These are phyloP conservation scores for Boletus speciosus DNA, from an alignment of 768 basidiomycete species.

Conservation along the genomic window DNA sequence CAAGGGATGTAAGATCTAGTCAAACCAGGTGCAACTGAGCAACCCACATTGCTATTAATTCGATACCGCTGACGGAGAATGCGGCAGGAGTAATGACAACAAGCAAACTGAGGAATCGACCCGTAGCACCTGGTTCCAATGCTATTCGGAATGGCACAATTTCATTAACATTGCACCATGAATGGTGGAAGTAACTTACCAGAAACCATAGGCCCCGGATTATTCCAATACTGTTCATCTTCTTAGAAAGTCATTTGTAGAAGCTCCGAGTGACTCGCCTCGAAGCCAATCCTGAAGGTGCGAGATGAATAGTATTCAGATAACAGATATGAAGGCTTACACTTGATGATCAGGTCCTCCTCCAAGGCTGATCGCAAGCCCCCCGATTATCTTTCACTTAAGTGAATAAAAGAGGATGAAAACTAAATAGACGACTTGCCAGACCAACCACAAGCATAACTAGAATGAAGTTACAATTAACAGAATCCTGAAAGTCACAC, in stretches of 20 bases:
- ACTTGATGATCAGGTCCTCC: slow-evolving; percentile 52
- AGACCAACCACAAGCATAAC: slow-evolving; percentile 39
- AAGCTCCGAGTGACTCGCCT: neutral
- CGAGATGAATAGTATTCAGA: slow-evolving; percentile 9
- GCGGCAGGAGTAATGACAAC: slow-evolving; percentile 31
- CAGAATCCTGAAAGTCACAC: neutral
- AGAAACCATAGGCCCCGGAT: slow-evolving; percentile 27
- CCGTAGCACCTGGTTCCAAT: slow-evolving; percentile 19
- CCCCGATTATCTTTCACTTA: slow-evolving; percentile 30
- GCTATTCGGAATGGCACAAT: neutral
- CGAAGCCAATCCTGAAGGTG: slow-evolving; percentile 17
- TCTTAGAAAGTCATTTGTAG: neutral
- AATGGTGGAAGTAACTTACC: neutral
- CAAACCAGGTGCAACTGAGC: slow-evolving; percentile 12
- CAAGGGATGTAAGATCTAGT: slow-evolving; percentile 5
- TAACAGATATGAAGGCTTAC: slow-evolving; percentile 31
- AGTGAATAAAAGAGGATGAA: neutral
- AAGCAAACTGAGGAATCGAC: slow-evolving; percentile 24
- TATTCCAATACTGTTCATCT: slow-evolving; percentile 17
- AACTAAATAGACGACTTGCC: slow-evolving; percentile 2
- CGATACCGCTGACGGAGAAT: slow-evolving; percentile 79
- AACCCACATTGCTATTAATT: slow-evolving; percentile 64
- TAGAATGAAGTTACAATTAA: slow-evolving; percentile 4
- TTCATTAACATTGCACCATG: neutral
- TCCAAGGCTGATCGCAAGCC: slow-evolving; percentile 55